phyloP scores from a whole-genome alignment of 2,329 filamentous ascomycete species.

The Pyricularia grisea region DNA sequence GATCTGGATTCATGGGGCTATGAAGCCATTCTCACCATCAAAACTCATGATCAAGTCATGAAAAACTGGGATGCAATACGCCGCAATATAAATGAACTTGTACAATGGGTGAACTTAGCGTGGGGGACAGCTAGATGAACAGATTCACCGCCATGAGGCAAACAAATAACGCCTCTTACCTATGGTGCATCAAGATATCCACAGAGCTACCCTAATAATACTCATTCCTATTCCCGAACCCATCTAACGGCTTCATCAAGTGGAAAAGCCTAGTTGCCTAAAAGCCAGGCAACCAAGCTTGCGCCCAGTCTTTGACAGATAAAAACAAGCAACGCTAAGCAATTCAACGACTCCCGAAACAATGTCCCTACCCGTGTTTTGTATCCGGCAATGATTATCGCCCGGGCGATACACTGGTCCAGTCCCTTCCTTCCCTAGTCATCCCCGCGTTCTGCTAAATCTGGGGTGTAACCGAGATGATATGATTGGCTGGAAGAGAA shows the following conservation, averaged over 20 bases:
- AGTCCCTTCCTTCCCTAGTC: neutral
- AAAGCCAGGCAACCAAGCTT: neutral
- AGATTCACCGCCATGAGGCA: too few species aligned
- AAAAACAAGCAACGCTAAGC: neutral
- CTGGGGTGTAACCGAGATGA: neutral
- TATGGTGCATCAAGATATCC: too few species aligned
- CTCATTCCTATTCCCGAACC: too few species aligned
- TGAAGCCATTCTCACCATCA: neutral
- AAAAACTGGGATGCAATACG: neutral
- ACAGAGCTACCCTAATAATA: too few species aligned
- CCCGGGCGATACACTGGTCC: neutral
- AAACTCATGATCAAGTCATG: neutral
- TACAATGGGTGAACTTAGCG: too few species aligned
- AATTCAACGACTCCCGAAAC: neutral
- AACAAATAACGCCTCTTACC: too few species aligned
- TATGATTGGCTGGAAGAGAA: neutral
- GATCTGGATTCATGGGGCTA: neutral
- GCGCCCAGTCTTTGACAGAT: neutral
- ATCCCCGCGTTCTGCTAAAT: neutral
- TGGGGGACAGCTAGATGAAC: too few species aligned
- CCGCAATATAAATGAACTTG: too few species aligned
- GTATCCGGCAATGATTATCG: neutral
- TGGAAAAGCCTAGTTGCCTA: too few species aligned
- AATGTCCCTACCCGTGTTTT: neutral
- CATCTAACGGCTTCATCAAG: too few species aligned